phyloP scores from a whole-genome alignment of 1,139 yeast species.

The Eremothecium cymbalariae region DNA sequence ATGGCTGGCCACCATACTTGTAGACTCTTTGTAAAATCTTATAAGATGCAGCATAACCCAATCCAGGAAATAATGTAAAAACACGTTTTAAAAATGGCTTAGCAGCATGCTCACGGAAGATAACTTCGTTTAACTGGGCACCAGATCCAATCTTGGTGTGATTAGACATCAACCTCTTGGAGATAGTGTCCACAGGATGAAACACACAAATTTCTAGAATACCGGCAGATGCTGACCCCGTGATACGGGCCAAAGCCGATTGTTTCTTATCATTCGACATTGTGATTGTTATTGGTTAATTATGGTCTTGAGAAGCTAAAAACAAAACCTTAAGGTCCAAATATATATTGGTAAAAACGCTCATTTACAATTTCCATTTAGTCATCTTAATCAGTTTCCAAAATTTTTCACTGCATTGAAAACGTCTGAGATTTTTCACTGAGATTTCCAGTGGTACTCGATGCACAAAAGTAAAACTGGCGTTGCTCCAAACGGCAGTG shows the following conservation, averaged over 20 bases:
- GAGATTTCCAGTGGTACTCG: no score
- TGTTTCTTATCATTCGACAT: constrained; percentile 63
- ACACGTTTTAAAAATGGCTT: constrained; percentile 64
- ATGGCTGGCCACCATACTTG: constrained; percentile 99
- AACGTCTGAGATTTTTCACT: no score
- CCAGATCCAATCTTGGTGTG: constrained; percentile 60
- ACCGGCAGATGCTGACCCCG: constrained; percentile 98
- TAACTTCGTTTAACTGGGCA: constrained; percentile 68
- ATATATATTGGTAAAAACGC: background rate
- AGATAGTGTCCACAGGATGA: constrained; percentile 98
- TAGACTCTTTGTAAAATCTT: constrained; percentile 95
- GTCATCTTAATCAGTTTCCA: no score
- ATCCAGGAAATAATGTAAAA: constrained; percentile 88
- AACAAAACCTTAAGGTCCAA: no score
- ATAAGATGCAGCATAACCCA: constrained; percentile 97
- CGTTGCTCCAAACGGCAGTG: no score
- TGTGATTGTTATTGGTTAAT: background rate
- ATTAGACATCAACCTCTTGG: constrained; percentile 96
- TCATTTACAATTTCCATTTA: no score
- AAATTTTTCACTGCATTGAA: no score
- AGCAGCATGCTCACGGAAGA: constrained; percentile 74
- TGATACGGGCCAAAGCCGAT: constrained; percentile 80
- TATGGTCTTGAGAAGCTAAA: no score
- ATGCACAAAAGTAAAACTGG: no score
- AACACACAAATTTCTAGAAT: constrained; percentile 92